Base-by-base conservation (phyloP, 768 basidiomycete species). In the Podaxis sp. region DNA sequence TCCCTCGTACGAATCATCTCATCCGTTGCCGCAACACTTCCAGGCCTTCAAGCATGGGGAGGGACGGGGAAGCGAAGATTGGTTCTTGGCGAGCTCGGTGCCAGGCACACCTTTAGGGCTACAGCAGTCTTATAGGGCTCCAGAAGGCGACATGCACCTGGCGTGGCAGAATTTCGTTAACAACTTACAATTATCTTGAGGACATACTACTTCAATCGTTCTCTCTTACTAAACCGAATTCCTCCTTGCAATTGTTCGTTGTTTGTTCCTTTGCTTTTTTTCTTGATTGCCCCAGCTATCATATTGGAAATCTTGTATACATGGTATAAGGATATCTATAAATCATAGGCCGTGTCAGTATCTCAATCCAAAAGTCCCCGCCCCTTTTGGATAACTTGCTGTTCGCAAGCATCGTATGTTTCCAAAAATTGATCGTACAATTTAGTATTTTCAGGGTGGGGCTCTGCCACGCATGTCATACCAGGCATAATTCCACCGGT, bases 381-480 rank as follows among this genome's bases (percentile, higher is more conserved):
- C 27, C 56, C 63, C 56, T 66, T 66, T 50, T 65, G 67, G 25
- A 83, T 73, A 12, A 85, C 81, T 58, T 74, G 72, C 51, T 80
- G 79, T 71, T 91, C 90, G 66, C 87, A 88, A 55, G 72, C 67
- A 57, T 77, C 75, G 70, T 90, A 91, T 8, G 75, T 64, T 27
- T 73, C 76, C 15, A 89, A 78, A 25, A 90, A 73, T 6, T 69
- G 73, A 24, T 82, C 81, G 67, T 90, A 91, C n/a, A 84, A 66
- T 58, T 74, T 71, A 9, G 74, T 74, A 33, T 78, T 72, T 57
- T 81, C 80, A 38, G 67, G 68, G 51, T 75, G 72, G 0, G 88
- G 88, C 69, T 80, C 80, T 27, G 89, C 88, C 46, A 90, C 89
- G 63, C 85, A 83, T 65, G 76, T 80, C 71, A 87, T 77, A 43